Evolutionary conservation across 192 early-diverging fungal species (phyloP).

Genomic region (Phycomyces blakesleeanus): DNA sequence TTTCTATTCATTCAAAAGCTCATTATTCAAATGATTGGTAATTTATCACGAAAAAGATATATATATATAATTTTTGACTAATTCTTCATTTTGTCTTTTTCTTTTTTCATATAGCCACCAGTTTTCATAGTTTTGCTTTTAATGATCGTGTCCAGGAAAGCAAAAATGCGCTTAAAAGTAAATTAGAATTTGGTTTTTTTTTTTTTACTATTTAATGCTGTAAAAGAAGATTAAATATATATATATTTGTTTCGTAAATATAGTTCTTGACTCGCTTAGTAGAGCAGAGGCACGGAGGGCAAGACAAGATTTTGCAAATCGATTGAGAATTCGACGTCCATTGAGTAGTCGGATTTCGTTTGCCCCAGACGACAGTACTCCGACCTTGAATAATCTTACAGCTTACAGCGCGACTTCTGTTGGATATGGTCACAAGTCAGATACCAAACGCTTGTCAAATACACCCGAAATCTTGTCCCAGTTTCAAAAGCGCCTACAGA

Average conservation of each 20-base stretch:
- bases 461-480: conserved; percentile 6
- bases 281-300: conserved; percentile 21
- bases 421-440: neutral
- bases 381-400: neutral
- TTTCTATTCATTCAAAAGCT: conserved; percentile 24
- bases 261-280: conserved; percentile 30
- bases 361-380: neutral
- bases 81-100: neutral
- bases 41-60: neutral
- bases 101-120: conserved; percentile 18
- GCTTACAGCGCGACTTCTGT: neutral
- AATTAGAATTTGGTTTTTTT: neutral
- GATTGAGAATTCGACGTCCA: neutral
- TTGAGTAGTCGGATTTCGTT: neutral
- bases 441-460: neutral
- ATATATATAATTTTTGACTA: too few relatives aligned
- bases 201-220: neutral
- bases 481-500: conserved; percentile 18
- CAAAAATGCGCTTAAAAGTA: conserved; percentile 22
- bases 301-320: neutral
- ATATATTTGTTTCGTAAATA: too few relatives aligned
- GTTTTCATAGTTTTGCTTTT: conserved; percentile 31
- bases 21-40: conserved; percentile 33
- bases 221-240: too few relatives aligned
- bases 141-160: conserved; percentile 28